Base-by-base conservation (phyloP, 2,329 filamentous ascomycete genomes). In the Neonectria faginata region DNA sequence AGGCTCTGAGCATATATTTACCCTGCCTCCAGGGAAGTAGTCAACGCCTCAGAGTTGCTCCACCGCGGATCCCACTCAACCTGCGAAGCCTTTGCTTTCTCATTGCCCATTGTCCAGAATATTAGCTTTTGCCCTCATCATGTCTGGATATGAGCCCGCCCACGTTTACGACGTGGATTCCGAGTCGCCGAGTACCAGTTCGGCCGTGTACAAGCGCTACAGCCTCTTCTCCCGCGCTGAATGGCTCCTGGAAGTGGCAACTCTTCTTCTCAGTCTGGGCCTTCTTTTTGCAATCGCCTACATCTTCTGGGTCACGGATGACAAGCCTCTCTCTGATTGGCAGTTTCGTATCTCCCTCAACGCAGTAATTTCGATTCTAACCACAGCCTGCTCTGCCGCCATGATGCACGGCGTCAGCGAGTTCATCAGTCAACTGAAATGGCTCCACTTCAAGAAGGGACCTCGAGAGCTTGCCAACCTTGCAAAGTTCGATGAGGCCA, bases 401-500 rank as follows among this genome's bases (percentile, higher is more conserved):
- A 27, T 68, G 31, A 64, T 67, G 66, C 57, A 64, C 22, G 44
- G 41, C 3, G 60, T 67, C n/a, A 64, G 66, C 44, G 44, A 50
- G 9, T 68, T 57, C 20, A 67, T 68, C 27, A 51, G 57, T 20
- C 66, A 68, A 27, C 50, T 68, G 20, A 68, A 68, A 36, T 68
- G 64, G 66, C 60, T 60, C 20, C 22, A 64, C 50, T 68, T 66
- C 57, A 63, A 48, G 9, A 25, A 22, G 7, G 11, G 29, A 0
- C 60, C 53, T 12, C 55, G 36, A 7, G 33, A 44, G 5, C 47
- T 68, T 2, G 5, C n/a, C 6, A 22, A 42, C 22, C 52, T 68
- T 18, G 53, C 64, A 53, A 51, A 11, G 41, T 68, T 64, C 36
- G 66, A 68, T 18, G 57, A 25, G 31, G 66, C 66, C 5, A 66